Evolutionary conservation across 1,139 yeast species (phyloP), one percentile per base, ranked within the genome.

Genomic region (Blastobotrys aristatus): DNA sequence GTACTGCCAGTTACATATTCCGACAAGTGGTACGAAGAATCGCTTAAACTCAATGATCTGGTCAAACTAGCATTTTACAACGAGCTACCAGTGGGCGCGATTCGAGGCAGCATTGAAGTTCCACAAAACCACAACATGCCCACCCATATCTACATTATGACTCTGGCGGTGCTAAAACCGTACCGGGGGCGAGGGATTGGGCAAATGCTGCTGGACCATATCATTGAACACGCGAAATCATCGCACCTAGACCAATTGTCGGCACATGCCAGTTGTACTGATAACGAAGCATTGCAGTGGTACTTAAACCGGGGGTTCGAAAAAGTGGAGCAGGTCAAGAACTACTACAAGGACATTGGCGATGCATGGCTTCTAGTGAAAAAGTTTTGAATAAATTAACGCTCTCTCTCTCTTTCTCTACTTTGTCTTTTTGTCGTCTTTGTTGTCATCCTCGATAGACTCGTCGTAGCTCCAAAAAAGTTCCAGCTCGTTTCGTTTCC

Each of bases 71-170:
- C 82, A 2, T 82, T 66, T 63, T 79, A 72, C 60, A 73, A 80
- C 14, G 88, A 80, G 54, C 68, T 80, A 13, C 86, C 94, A 11
- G 88, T 86, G 4, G 95, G 90, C 2, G 82, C 80, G 1, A 69
- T 85, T 30, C 78, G 60, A 52, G 67, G 57, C 51, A 57, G 62
- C 13, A 56, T 69, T 2, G 63, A 76, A 52, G 17, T 26, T 13
- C 69, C 76, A 8, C 74, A 76, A 21, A 71, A 74, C 53, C 58
- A 65, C 14, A 61, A 65, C 5, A 57, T 65, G 2, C 76, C 77
- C 1, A 61, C 66, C 11, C 77, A 80, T 4, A 73, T 85, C 1
- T 78, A 83, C 57, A 73, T 87, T 33, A 85, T 84, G 61, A 73
- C 82, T 2, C 64, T 87, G 40, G 86, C 81, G 0, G 90, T 86